Evolutionary conservation across 2,329 filamentous ascomycete genomes (phyloP), one percentile per base, ranked within the genome.

Genomic region (Cryphonectria japonica): DNA sequence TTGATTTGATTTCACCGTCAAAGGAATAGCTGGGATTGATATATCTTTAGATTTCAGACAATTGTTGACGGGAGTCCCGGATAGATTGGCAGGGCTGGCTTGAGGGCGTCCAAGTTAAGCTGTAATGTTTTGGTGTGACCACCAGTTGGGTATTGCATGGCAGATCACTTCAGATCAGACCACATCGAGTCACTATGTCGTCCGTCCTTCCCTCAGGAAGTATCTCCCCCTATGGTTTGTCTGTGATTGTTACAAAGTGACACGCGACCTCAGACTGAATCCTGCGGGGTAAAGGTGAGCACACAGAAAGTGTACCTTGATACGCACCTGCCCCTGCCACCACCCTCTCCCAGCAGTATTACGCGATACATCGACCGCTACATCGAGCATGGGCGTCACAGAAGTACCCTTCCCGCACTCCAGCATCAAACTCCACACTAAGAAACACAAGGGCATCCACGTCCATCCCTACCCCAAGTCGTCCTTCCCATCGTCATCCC

Each of bases 401-500:
- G 0, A 61, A 8, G 59, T 61, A 61, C 19, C 32, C 16, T n/a
- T 29, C 46, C 46, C 43, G 14, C 43, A 16, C 14, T 16, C 43
- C 6, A 2, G 8, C 19, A 57, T 29, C 54, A 57, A 32, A 13
- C 54, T 32, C 34, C 39, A n/a, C 46, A 26, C 26, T 26, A 26
- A 26, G 26, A 26, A 26, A 26, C 26, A 26, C 26, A 26, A 26
- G 26, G 26, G 26, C 26, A 26, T 26, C 34, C 39, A n/a, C 46
- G 46, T 50, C 46, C 39, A 37, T 39, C 59, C 59, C 34, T 37
- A 34, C 32, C 32, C 32, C 46, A 50, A 19, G 19, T n/a, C 63
- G 43, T 65, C 50, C 63, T 16, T 52, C 34, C 11, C 41, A n/a
- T 50, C 63, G 43, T 65, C 63, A 65, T 65, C 63, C 43, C 59